These are phyloP conservation scores for Eutrema japonicum DNA, from an alignment of 345 rosid species.

Conservation along the genomic window DNA sequence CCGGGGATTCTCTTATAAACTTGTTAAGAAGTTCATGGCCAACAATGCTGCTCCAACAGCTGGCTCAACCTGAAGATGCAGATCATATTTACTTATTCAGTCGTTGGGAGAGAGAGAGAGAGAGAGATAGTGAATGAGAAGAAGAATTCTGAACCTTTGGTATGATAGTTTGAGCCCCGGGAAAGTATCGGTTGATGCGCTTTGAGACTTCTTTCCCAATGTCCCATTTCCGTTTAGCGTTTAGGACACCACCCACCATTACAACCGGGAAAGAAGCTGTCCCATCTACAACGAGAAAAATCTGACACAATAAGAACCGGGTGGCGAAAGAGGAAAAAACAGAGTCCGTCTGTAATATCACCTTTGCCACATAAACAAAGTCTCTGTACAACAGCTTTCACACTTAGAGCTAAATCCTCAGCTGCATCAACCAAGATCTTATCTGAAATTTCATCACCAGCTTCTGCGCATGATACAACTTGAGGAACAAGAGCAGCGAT, in stretches of 20 bases:
- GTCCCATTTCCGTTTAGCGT: constrained; percentile 59
- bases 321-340: background rate
- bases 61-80: constrained; percentile 59
- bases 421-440: constrained; percentile 54
- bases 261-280: constrained; percentile 57
- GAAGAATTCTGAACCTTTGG: constrained; percentile 52
- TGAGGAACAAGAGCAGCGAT: constrained; percentile 66
- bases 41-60: constrained; percentile 66
- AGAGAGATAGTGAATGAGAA: background rate
- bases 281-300: constrained; percentile 47
- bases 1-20: constrained; percentile 13
- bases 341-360: constrained; percentile 22
- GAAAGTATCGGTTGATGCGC: constrained; percentile 48
- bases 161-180: constrained; percentile 52
- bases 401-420: constrained; percentile 59
- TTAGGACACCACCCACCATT: constrained; percentile 66
- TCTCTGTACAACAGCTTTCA: constrained; percentile 63
- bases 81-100: constrained; percentile 16
- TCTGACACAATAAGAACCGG: background rate
- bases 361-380: constrained; percentile 64
- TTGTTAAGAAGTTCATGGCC: constrained; percentile 53
- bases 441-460: constrained; percentile 58
- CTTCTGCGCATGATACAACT: constrained; percentile 62
- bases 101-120: background rate
- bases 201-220: constrained; percentile 60